Conservation (phyloP, 2,329 filamentous ascomycete genomes). For the Colletotrichum echinochloae region DNA sequence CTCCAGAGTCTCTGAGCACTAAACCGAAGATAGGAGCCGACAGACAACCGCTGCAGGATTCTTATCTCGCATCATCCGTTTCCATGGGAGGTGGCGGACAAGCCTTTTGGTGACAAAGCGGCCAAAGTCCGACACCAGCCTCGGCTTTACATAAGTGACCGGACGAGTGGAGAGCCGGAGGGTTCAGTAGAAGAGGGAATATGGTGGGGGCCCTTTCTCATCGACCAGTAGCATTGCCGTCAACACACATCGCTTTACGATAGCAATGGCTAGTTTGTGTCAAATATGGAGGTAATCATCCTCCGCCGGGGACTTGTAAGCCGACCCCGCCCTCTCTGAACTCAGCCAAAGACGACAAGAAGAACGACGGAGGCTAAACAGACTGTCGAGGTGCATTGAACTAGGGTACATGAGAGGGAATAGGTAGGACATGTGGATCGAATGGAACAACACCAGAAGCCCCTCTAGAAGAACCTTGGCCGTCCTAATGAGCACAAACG, state of each 20-base stretch:
- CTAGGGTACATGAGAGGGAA: neutral
- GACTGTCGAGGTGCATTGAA: conserved; percentile 14
- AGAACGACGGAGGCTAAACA: conserved; percentile 9
- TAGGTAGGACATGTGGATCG: conserved; percentile 31
- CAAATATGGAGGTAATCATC: neutral
- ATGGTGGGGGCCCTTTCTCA: conserved; percentile 16
- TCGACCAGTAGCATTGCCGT: conserved; percentile 22
- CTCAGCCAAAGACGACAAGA: conserved; percentile 26
- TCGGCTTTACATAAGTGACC: neutral
- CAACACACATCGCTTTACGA: conserved; percentile 6
- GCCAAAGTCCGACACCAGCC: conserved; percentile 27
- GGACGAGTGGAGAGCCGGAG: conserved; percentile 17
- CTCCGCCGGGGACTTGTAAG: neutral
- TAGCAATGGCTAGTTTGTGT: neutral
- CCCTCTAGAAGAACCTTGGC: conserved; percentile 34
- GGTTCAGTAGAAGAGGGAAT: neutral
- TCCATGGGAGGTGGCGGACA: conserved; percentile 18
- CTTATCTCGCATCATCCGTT: conserved; percentile 17
- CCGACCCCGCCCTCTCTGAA: conserved; percentile 17
- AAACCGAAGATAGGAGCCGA: conserved; percentile 30
- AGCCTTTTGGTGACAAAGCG: conserved; percentile 9
- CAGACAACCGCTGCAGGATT: conserved; percentile 30
- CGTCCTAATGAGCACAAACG: conserved; percentile 7
- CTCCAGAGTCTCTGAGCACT: conserved; percentile 24
- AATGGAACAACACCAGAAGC: conserved; percentile 32